Conservation (phyloP, 768 basidiomycete species). For the Mycena filopes region DNA sequence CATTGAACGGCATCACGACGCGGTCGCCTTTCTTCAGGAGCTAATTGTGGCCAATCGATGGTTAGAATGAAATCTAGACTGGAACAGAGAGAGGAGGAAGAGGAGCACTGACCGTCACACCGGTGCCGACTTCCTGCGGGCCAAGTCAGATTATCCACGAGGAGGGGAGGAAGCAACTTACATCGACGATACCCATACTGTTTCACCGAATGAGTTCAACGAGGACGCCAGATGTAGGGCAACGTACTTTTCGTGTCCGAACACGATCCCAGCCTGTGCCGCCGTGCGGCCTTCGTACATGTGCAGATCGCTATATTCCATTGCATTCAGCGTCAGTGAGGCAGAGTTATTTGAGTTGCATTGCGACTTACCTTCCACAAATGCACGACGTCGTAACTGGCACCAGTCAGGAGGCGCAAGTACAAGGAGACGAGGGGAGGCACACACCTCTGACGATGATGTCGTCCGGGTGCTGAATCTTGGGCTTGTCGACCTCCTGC, state of each 20-base stretch:
- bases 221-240: no score
- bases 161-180: constrained; percentile 28
- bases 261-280: constrained; percentile 60
- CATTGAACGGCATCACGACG: constrained; percentile 71
- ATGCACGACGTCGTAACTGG: constrained; percentile 63
- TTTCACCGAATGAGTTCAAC: no score
- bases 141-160: constrained; percentile 3
- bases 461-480: constrained; percentile 62
- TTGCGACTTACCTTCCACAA: constrained; percentile 54
- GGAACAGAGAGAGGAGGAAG: no score
- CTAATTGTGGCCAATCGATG: constrained; percentile 34
- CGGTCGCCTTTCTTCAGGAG: constrained; percentile 65
- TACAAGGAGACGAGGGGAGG: no score
- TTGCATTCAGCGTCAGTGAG: neutral
- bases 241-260: constrained; percentile 64
- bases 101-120: constrained; percentile 50
- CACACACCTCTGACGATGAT: constrained; percentile 58
- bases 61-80: no score
- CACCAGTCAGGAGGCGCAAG: no score
- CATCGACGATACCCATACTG: constrained; percentile 65
- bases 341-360: neutral
- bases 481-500: constrained; percentile 57
- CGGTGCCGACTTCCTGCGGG: constrained; percentile 53
- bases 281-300: constrained; percentile 69
- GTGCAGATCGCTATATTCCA: constrained; percentile 54